Percentiles rank a stretch among this genome's conserved stretches.
phyloP scores from a whole-genome alignment of 2,329 filamentous ascomycete genomes.

The Paracamarosporium sp. region DNA sequence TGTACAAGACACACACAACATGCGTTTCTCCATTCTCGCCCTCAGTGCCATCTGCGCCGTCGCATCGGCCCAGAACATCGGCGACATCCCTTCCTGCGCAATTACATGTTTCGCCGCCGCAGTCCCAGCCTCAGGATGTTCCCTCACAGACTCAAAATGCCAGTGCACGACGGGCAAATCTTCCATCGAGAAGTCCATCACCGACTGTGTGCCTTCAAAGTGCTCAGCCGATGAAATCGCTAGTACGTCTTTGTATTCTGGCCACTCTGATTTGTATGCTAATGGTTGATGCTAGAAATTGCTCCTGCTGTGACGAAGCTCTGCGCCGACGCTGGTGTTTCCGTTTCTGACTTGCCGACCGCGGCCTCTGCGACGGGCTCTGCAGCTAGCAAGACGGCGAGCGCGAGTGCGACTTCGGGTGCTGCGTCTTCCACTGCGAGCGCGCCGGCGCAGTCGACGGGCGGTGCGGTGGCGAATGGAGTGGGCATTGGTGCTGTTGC shows the following conservation, averaged over 20 bases:
- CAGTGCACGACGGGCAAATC: constrained; percentile 56
- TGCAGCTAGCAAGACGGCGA: constrained; percentile 8
- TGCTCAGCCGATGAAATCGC: constrained; percentile 48
- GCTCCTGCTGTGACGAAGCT: constrained; percentile 31
- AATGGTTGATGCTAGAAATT: constrained; percentile 17
- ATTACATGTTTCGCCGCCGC: constrained; percentile 57
- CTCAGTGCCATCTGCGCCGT: not conserved
- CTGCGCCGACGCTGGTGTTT: constrained; percentile 37
- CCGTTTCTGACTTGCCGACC: constrained; percentile 29
- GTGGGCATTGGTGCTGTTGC: constrained; percentile 31
- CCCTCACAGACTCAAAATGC: constrained; percentile 56
- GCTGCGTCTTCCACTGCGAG: constrained; percentile 8
- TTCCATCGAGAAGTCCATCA: constrained; percentile 48
- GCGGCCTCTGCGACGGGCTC: constrained; percentile 15
- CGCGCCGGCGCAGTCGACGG: constrained; percentile 20
- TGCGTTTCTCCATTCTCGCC: constrained; percentile 2
- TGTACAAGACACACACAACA: not conserved
- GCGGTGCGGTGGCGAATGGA: constrained; percentile 23
- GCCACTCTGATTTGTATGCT: not conserved
- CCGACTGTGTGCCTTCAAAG: constrained; percentile 45
- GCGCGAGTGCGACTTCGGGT: constrained; percentile 7
- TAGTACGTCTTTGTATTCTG: constrained; percentile 38
- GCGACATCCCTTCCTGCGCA: not conserved
- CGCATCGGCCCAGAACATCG: not conserved
- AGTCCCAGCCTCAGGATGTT: constrained; percentile 57